Percentiles rank a stretch among this genome's conserved stretches.
Evolutionary conservation across 2,329 filamentous ascomycete species (phyloP).

Genomic region (Aspergillus intermedius): DNA sequence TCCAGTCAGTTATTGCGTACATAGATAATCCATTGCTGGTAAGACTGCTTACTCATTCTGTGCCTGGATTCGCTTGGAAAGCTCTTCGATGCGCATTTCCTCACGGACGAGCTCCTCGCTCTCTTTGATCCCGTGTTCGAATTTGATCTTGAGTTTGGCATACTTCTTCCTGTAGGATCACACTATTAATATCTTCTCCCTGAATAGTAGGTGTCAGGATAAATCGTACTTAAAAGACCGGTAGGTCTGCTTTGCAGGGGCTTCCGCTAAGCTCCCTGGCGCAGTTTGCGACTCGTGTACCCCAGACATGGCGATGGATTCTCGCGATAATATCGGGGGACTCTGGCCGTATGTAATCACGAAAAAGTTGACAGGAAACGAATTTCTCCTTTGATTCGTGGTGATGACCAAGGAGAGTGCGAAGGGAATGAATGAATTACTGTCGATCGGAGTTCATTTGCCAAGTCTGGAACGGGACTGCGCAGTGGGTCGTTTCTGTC

Average conservation of each 20-base stretch:
- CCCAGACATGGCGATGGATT: slow-evolving; percentile 25
- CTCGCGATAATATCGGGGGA: too few relatives aligned
- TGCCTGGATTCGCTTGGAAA: slow-evolving; percentile 75
- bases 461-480: slow-evolving; percentile 18
- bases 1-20: slow-evolving; percentile 6
- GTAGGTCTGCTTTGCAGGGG: slow-evolving; percentile 49
- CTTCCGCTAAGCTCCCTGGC: slow-evolving; percentile 28
- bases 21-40: background rate
- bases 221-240: slow-evolving; percentile 58
- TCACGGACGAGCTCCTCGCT: slow-evolving; percentile 58
- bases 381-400: background rate
- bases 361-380: background rate
- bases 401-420: background rate
- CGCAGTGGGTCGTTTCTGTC: slow-evolving; percentile 17
- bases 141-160: slow-evolving; percentile 73
- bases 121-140: slow-evolving; percentile 73
- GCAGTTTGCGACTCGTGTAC: slow-evolving; percentile 20
- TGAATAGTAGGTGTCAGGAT: background rate
- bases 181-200: slow-evolving; percentile 6
- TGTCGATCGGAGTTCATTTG: slow-evolving; percentile 13
- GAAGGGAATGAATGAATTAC: background rate
- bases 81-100: slow-evolving; percentile 73
- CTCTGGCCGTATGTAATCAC: too few relatives aligned
- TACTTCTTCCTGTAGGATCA: slow-evolving; percentile 68
- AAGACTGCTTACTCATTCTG: slow-evolving; percentile 75